Conservation (phyloP, 805 yeast species). For the Candida oleophila region DNA sequence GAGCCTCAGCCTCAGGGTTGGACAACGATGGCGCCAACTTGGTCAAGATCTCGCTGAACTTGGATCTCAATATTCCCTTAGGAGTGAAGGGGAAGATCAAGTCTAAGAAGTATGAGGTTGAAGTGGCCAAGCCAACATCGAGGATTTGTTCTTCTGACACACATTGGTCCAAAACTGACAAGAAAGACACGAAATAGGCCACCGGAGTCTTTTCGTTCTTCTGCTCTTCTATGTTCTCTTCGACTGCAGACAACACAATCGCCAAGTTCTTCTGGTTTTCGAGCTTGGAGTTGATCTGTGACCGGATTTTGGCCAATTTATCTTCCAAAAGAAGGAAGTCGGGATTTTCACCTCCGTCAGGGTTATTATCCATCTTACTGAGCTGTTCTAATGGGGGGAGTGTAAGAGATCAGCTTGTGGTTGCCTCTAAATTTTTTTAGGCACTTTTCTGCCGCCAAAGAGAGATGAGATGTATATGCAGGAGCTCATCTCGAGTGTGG, state of each 20-base stretch:
- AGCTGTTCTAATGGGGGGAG: not conserved
- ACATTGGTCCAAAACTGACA: constrained; percentile 79
- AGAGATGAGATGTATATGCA: constrained; percentile 6
- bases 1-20: constrained; percentile 68
- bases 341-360: constrained; percentile 36
- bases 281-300: constrained; percentile 73
- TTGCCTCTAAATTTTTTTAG: not conserved
- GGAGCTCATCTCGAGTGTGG: too few species aligned
- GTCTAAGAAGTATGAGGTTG: constrained; percentile 81
- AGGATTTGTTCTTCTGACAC: constrained; percentile 46
- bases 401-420: too few species aligned
- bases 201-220: constrained; percentile 62
- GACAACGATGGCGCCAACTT: constrained; percentile 81
- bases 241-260: constrained; percentile 81
- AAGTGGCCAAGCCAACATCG: constrained; percentile 65
- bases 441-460: not conserved
- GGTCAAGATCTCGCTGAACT: constrained; percentile 74
- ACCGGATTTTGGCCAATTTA: constrained; percentile 64
- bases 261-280: constrained; percentile 87
- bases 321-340: constrained; percentile 55
- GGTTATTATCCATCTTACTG: constrained; percentile 26
- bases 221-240: constrained; percentile 77
- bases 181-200: constrained; percentile 81
- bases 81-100: constrained; percentile 75
- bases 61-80: constrained; percentile 62